A percentile compares a stretch with the other conserved stretches of the same genome.
phyloP scores from a whole-genome alignment of 345 rosid species.

The Dovyalis caffra region DNA sequence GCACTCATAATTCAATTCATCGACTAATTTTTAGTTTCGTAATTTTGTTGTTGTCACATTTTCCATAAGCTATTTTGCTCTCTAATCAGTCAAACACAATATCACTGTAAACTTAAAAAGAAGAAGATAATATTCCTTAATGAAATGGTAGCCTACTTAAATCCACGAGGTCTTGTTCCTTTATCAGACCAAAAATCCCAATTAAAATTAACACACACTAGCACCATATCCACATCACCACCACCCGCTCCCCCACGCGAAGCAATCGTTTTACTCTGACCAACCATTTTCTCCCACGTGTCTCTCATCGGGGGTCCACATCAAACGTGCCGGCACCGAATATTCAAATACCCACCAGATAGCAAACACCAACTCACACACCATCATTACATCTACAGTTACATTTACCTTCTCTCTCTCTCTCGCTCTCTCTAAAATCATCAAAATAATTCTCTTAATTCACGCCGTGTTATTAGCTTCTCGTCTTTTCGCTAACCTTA shows the following conservation, averaged over 20 bases:
- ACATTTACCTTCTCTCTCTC: neutral
- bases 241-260: neutral
- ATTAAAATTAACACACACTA: neutral
- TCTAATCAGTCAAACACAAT: too few species aligned
- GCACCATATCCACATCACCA: neutral
- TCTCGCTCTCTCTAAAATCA: neutral
- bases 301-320: neutral
- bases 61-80: neutral
- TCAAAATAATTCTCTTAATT: neutral
- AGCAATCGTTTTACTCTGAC: neutral
- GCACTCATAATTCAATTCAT: too few species aligned
- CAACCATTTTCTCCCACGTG: neutral
- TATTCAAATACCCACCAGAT: neutral
- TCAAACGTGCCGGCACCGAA: slow-evolving; percentile 11
- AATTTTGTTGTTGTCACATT: neutral
- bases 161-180: neutral
- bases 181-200: neutral
- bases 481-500: neutral
- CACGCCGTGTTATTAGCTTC: neutral
- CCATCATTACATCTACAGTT: neutral
- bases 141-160: neutral
- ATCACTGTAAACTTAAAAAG: too few species aligned
- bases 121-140: neutral
- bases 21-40: too few species aligned
- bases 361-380: neutral